Base-by-base conservation (phyloP, 1,284 basidiomycete genomes). In the Termitomyces sp. region DNA sequence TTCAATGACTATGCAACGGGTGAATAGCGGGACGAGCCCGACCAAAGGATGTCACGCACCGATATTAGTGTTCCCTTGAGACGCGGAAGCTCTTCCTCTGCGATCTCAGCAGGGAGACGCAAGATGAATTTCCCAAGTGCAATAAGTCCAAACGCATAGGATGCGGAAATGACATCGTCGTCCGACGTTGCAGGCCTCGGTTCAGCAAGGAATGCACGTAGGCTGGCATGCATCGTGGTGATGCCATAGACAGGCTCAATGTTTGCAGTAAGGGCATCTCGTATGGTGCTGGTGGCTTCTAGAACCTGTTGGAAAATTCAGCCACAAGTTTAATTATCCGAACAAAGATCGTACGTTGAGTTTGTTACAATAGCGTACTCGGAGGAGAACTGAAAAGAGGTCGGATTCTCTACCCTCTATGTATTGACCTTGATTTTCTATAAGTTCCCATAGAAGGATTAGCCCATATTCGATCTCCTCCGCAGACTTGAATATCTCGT, bases 31-130 rank as follows among this genome's bases (percentile, higher is more conserved):
- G 12, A 3, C 36, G 9, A 39, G 6, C 45, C 28, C 10, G 15
- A 41, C 21, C 24, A 52, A 45, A 19, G 30, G 45, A 58, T 52
- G 45, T 17, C 42, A 73, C 85, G 62, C 57, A 89, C 89, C 43
- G 79, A 74, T 44, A 86, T 86, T 59, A 93, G 67, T 4, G 88
- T 88, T 24, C 65, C 69, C 64, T 82, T 84, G 52, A 91, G 67
- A 34, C 88, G 81, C 44, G 90, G 90, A 46, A 93, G 67, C 61
- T 92, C 90, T 58, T 93, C 91, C 68, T 93, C 91, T 31, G 92
- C 79, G 42, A 93, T 84, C 65, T 92, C 90, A 8, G 81, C 76
- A 9, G 90, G 90, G 19, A 93, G 72, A 36, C 85, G 81, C 58
- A 92, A 69, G 60, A 90, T 83, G 61, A 92, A 90, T 68, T 87